Conservation (phyloP, 495 filamentous ascomycete genomes). For the Aspergillus baeticus region DNA sequence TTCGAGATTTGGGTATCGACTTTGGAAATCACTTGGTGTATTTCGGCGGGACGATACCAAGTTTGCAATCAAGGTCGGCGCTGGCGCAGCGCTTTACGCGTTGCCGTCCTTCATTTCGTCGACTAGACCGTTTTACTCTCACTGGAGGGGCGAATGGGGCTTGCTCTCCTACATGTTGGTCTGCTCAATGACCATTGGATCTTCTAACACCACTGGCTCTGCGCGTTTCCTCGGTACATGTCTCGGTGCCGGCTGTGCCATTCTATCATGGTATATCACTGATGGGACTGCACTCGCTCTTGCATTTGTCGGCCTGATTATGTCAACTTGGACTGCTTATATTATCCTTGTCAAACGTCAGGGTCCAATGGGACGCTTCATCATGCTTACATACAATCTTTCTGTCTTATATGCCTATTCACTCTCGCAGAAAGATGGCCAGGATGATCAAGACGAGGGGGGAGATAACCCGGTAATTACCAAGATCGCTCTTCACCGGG, state of each 20-base stretch:
- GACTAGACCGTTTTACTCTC: slow-evolving; percentile 75
- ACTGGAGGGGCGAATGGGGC: slow-evolving; percentile 97
- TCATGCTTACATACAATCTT: slow-evolving; percentile 95
- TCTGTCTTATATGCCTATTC: slow-evolving; percentile 93
- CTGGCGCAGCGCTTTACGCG: slow-evolving; percentile 83
- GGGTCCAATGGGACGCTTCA: slow-evolving; percentile 88
- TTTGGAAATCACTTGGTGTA: slow-evolving; percentile 58
- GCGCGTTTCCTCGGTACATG: slow-evolving; percentile 86
- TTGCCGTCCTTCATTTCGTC: slow-evolving; percentile 78
- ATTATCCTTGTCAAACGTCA: slow-evolving; percentile 82
- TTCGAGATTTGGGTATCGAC: slow-evolving; percentile 42
- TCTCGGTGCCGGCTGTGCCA: slow-evolving; percentile 72
- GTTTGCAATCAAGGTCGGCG: slow-evolving; percentile 90
- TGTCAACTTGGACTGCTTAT: slow-evolving; percentile 81
- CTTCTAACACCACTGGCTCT: slow-evolving; percentile 86
- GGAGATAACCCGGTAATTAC: slow-evolving; percentile 78
- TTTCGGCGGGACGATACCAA: slow-evolving; percentile 67
- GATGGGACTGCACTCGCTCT: slow-evolving; percentile 70
- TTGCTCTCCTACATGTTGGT: slow-evolving; percentile 97
- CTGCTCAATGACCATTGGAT: slow-evolving; percentile 94
- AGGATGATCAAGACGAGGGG: slow-evolving; percentile 76
- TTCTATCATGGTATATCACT: slow-evolving; percentile 73
- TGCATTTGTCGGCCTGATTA: slow-evolving; percentile 73
- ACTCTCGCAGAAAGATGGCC: slow-evolving; percentile 70
- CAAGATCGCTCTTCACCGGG: slow-evolving; percentile 87